These are phyloP conservation scores for Sicyos baderoa DNA, from an alignment of 306 rosid genomes.

Conservation along the genomic window DNA sequence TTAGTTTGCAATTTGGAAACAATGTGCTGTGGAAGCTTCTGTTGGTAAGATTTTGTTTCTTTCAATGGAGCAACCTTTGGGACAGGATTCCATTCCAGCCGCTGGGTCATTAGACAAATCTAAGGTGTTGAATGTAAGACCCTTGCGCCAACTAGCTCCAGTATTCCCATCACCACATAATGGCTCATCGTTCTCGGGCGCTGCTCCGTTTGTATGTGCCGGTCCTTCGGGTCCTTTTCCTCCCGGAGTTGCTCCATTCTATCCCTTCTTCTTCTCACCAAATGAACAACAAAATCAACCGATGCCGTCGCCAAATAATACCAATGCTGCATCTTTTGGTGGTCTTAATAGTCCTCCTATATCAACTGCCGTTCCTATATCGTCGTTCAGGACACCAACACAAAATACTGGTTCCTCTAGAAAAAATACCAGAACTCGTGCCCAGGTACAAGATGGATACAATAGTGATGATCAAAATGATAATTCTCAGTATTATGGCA, in stretches of 20 bases:
- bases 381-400: slow-evolving; percentile 54
- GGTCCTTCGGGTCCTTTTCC: slow-evolving; percentile 93
- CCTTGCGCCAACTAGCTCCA: slow-evolving; percentile 71
- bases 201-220: slow-evolving; percentile 76
- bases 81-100: slow-evolving; percentile 42
- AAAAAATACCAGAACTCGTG: slow-evolving; percentile 37
- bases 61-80: slow-evolving; percentile 55
- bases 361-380: slow-evolving; percentile 63
- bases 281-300: slow-evolving; percentile 55
- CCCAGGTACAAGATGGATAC: slow-evolving; percentile 40
- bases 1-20: slow-evolving; percentile 8
- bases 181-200: slow-evolving; percentile 49
- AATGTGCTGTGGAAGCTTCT: not conserved
- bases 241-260: slow-evolving; percentile 60
- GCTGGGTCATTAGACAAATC: slow-evolving; percentile 69
- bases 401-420: slow-evolving; percentile 26
- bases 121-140: slow-evolving; percentile 74
- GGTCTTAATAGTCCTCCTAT: slow-evolving; percentile 30
- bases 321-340: slow-evolving; percentile 21
- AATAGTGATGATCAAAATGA: slow-evolving; percentile 22
- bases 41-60: slow-evolving; percentile 4
- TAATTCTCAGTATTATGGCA: slow-evolving; percentile 20
- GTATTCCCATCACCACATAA: slow-evolving; percentile 63
- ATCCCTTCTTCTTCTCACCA: slow-evolving; percentile 50
- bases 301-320: slow-evolving; percentile 24